Base-by-base conservation (phyloP, 331 rosid genomes). In the Pyracantha coccinea region DNA sequence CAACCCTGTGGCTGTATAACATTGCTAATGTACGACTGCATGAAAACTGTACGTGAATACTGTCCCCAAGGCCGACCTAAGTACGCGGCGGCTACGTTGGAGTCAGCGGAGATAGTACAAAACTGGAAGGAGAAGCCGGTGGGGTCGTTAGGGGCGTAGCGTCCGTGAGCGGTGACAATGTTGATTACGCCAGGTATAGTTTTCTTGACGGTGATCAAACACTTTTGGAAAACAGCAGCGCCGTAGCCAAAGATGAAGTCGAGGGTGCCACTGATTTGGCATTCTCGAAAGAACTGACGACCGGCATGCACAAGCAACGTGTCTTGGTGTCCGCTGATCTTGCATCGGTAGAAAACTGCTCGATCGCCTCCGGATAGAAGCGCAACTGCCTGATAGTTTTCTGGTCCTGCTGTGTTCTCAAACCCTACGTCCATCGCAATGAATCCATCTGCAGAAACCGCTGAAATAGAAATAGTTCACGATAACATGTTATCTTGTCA, bases 111-210 rank as follows among this genome's bases (percentile, higher is more conserved):
- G 61, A 77, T 33, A 8, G 11, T 23, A 44, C 81, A 63, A 15
- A 35, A 54, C 29, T 78, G 81, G 81, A 78, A 78, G 25, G 81
- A 52, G 57, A 78, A 78, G 50, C 72, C 77, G 0, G 81, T 20
- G 6, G 66, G 1, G 52, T 62, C 68, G 2, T 28, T 20, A 11
- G 17, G 57, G 19, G 11, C 4, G 27, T 4, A 21, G 9, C 33
- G 29, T 0, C 77, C 72, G 5, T 53, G 50, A 6, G 81, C 77
- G 0, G 72, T 35, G 58, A 78, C 27, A 28, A 31, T 23, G 44
- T 50, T 78, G 23, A 29, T 78, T 54, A n/a, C 20, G 1, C 60
- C 72, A 1, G 33, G 1, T 13, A 1, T 3, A 10, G 53, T 52
- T 71, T 14, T 62, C 41, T 17, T 63, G 11, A 60, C 14, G n/a